Evolutionary conservation across 2,329 filamentous ascomycete species (phyloP), one percentile per base, ranked within the genome.

Genomic region (Claviceps africana): DNA sequence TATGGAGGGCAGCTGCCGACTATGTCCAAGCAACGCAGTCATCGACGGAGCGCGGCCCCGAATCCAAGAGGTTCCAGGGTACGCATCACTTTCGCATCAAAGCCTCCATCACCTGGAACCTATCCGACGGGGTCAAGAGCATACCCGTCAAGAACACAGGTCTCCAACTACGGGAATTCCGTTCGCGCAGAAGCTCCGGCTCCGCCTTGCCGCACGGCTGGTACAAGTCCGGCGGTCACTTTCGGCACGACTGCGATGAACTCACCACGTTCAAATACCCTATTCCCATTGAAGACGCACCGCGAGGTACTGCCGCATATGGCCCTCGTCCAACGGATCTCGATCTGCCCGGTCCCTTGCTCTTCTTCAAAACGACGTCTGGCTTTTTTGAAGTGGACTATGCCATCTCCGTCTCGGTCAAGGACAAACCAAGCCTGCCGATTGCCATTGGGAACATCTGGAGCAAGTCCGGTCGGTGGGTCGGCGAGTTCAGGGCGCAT

Each of bases 391-490:
- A 71, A 25, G 69, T 73, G 4, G 67, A 71, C 50, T 67, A 70
- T 48, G 61, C 62, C 15, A 64, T 65, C 10, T 67, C 65, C 35
- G 61, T 70, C 43, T 61, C 61, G 1, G 62, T 66, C 50, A 67
- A 67, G 48, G 65, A 65, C 40, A 60, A 59, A 8, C 48, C 62
- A 15, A 70, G 65, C 54, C 70, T 70, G 3, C 67, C 68, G 2
- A 62, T 73, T 19, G 70, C 70, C 4, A 63, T 72, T 19, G 71
- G 70, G 28, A 71, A 69, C 51, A 69, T 73, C 56, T 69, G 66
- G 64, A 60, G 62, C 50, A 65, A 59, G 42, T 57, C 58, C 2
- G 62, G 64, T 43, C 60, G 61, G 33, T 72, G 69, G 69, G 61
- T 69, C n/a, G 70, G 70, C 30, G 64, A 67, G 47, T 65, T 73